phyloP scores from a whole-genome alignment of 106 monocot species.

The Dendrobium chrysotoxum region DNA sequence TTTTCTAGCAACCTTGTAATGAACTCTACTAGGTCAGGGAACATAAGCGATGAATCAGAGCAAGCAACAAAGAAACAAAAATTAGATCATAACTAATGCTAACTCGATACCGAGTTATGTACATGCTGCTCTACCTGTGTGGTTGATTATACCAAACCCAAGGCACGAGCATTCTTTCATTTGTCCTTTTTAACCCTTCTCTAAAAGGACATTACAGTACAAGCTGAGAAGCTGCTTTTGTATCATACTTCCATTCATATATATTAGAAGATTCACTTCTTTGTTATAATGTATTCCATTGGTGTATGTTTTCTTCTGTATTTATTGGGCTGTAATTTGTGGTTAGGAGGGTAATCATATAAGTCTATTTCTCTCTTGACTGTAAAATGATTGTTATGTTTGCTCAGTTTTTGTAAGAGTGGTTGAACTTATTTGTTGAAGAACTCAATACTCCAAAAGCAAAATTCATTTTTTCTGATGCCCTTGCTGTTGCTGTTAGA shows the following conservation, averaged over 20 bases:
- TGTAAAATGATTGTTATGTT: not conserved
- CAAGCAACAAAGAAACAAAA: constrained; percentile 6
- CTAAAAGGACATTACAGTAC: not conserved
- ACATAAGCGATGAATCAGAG: not conserved
- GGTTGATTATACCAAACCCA: constrained; percentile 3
- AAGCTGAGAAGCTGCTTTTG: not conserved
- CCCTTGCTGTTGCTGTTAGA: no score
- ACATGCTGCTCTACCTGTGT: constrained; percentile 8
- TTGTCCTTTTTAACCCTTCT: not conserved
- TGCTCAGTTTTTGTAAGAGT: no score
- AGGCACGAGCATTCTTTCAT: constrained; percentile 6
- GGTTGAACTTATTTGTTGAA: no score
- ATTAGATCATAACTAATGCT: constrained; percentile 1
- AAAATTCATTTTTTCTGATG: no score
- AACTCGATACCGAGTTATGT: not conserved
- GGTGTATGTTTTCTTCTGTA: not conserved
- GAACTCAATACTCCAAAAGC: no score
- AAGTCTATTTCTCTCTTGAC: not conserved
- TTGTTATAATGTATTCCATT: not conserved
- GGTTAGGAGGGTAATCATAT: not conserved
- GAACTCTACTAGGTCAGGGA: not conserved
- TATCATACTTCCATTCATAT: not conserved
- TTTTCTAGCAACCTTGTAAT: not conserved
- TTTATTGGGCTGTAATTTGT: not conserved
- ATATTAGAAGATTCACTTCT: not conserved